A percentile compares a stretch with the other conserved stretches of the same genome.
These are phyloP conservation scores for Cyberlindnera subsufficiens DNA, from an alignment of 805 yeast genomes.

Conservation along the genomic window DNA sequence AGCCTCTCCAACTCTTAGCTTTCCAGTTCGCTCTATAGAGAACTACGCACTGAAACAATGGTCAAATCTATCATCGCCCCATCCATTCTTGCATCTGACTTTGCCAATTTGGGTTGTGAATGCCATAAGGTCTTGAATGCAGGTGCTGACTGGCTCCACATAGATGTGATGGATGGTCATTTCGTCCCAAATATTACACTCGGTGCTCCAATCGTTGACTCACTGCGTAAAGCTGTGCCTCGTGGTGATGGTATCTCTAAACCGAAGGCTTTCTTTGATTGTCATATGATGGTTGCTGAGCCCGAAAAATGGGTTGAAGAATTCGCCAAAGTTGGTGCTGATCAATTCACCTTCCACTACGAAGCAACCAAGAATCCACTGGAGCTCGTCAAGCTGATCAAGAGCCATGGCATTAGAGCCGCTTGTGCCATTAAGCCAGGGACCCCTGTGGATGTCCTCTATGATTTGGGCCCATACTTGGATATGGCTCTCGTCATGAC, in stretches of 20 bases:
- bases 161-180: slow-evolving; percentile 98
- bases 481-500: slow-evolving; percentile 99
- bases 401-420: slow-evolving; percentile 78
- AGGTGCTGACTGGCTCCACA: slow-evolving; percentile 95
- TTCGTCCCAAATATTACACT: slow-evolving; percentile 95
- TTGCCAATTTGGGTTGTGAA: slow-evolving; percentile 82
- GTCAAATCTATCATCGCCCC: slow-evolving; percentile 88
- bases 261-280: slow-evolving; percentile 66
- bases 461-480: slow-evolving; percentile 65
- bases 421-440: slow-evolving; percentile 94
- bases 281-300: slow-evolving; percentile 95
- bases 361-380: slow-evolving; percentile 83
- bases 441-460: slow-evolving; percentile 79
- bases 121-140: slow-evolving; percentile 74
- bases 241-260: slow-evolving; percentile 42
- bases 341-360: slow-evolving; percentile 92
- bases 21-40: not conserved
- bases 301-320: slow-evolving; percentile 95
- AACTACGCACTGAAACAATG: slow-evolving; percentile 32
- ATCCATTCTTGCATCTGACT: slow-evolving; percentile 87
- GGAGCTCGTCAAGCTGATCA: slow-evolving; percentile 70
- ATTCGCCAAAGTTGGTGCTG: slow-evolving; percentile 91
- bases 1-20: not conserved
- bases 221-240: slow-evolving; percentile 75
- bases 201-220: slow-evolving; percentile 84